Conservation (phyloP, 306 rosid species). For the Citrullus colocynthis region DNA sequence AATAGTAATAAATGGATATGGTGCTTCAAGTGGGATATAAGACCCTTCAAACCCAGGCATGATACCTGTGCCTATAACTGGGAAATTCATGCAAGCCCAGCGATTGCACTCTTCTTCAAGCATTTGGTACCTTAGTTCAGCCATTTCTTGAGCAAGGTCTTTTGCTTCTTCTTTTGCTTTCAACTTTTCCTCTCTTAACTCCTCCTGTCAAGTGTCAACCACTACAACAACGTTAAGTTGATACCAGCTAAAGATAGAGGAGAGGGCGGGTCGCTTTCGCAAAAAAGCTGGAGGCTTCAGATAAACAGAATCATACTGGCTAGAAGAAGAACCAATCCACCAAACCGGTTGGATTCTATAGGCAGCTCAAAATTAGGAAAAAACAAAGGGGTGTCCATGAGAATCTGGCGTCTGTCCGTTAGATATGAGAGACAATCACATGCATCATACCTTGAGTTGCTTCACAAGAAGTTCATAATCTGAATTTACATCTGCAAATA, state of each 20-base stretch:
- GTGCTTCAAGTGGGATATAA: background rate
- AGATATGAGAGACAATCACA: background rate
- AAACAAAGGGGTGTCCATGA: background rate
- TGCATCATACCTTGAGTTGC: slow-evolving; percentile 59
- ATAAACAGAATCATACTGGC: slow-evolving; percentile 7
- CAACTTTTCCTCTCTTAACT: slow-evolving; percentile 62
- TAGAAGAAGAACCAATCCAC: background rate
- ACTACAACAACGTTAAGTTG: slow-evolving; percentile 1
- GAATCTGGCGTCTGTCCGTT: background rate
- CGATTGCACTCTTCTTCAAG: slow-evolving; percentile 87
- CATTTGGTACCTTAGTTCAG: slow-evolving; percentile 73
- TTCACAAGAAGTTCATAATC: slow-evolving; percentile 51
- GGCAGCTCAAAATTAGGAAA: background rate
- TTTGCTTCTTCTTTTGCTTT: slow-evolving; percentile 90
- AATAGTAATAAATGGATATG: background rate
- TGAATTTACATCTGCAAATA: slow-evolving; percentile 25
- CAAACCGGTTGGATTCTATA: background rate
- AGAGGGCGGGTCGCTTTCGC: too few species aligned
- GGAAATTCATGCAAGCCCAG: slow-evolving; percentile 72
- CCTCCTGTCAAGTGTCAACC: slow-evolving; percentile 50
- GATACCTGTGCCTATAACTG: slow-evolving; percentile 81
- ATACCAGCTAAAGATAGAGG: too few species aligned
- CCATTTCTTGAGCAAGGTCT: slow-evolving; percentile 94
- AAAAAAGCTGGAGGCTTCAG: slow-evolving; percentile 6
- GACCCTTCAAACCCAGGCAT: slow-evolving; percentile 1